These are phyloP conservation scores for Simmondsia chinensis DNA, from an alignment of 148 eudicot species.

Conservation along the genomic window DNA sequence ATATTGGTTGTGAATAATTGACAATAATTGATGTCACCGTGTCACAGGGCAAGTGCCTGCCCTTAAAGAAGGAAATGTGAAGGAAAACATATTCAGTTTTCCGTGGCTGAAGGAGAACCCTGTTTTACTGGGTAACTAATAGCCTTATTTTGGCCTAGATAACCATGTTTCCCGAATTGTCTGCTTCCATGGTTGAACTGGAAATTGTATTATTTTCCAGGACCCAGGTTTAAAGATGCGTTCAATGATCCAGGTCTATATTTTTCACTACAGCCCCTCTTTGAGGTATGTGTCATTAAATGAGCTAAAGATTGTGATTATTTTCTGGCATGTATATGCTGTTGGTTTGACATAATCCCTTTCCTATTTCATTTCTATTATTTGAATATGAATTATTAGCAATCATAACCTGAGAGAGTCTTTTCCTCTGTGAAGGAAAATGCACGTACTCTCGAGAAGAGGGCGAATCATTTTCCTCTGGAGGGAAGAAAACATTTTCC, in stretches of 20 bases:
- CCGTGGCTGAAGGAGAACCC: conserved; percentile 80
- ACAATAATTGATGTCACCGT: too few relatives aligned
- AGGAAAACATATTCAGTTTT: conserved; percentile 63
- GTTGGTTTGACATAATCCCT: not conserved
- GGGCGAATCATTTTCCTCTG: too few relatives aligned
- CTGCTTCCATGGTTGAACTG: conserved; percentile 6
- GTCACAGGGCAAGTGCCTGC: conserved; percentile 90
- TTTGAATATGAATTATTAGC: too few relatives aligned
- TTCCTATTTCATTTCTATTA: too few relatives aligned
- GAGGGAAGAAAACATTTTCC: too few relatives aligned
- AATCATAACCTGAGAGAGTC: too few relatives aligned
- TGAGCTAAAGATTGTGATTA: not conserved
- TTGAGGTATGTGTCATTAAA: conserved; percentile 48
- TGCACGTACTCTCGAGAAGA: too few relatives aligned
- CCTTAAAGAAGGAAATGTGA: conserved; percentile 77
- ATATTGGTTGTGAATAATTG: too few relatives aligned
- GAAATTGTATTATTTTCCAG: conserved; percentile 27
- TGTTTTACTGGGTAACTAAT: conserved; percentile 60
- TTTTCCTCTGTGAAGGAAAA: too few relatives aligned
- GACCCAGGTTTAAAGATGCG: conserved; percentile 89
- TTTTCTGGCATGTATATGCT: not conserved
- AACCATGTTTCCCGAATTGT: not conserved
- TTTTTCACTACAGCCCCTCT: conserved; percentile 64
- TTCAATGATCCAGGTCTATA: conserved; percentile 85
- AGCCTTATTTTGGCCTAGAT: not conserved